Evolutionary conservation across 1,139 yeast genomes (phyloP).

Genomic region (Saccharomycopsis hybrid): DNA sequence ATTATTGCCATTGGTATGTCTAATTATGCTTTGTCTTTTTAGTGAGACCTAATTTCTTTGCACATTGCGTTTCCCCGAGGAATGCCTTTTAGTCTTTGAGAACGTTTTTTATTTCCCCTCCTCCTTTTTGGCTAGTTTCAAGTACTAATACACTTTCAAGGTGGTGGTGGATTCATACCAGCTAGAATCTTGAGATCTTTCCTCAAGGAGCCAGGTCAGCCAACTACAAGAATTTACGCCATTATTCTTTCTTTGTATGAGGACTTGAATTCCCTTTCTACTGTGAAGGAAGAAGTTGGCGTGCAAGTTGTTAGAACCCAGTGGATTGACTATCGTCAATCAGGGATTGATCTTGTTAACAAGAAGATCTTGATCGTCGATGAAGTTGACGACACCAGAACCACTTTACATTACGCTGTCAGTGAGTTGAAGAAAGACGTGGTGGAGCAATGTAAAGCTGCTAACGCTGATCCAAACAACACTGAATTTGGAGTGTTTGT

Average conservation of each 20-base stretch:
- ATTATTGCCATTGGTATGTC: conserved; percentile 51
- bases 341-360: conserved; percentile 25
- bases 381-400: conserved; percentile 65
- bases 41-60: too few species aligned
- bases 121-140: too few species aligned
- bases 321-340: conserved; percentile 59
- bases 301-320: conserved; percentile 58
- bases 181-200: conserved; percentile 60
- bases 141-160: too few species aligned
- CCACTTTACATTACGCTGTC: conserved; percentile 57
- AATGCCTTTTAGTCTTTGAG: too few species aligned
- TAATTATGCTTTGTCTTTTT: too few species aligned
- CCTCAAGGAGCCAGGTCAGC: conserved; percentile 46
- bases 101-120: too few species aligned
- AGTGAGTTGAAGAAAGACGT: conserved; percentile 54
- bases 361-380: conserved; percentile 59
- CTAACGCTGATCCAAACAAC: conserved; percentile 30
- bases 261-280: conserved; percentile 40
- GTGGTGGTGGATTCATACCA: conserved; percentile 64
- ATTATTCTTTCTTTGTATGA: conserved; percentile 58
- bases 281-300: conserved; percentile 44
- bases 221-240: conserved; percentile 60
- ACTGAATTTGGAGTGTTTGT: conserved; percentile 53
- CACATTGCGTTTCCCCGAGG: too few species aligned
- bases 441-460: conserved; percentile 33